Evolutionary conservation across 768 basidiomycete genomes (phyloP).

Genomic region (Rhodocollybia butyracea): DNA sequence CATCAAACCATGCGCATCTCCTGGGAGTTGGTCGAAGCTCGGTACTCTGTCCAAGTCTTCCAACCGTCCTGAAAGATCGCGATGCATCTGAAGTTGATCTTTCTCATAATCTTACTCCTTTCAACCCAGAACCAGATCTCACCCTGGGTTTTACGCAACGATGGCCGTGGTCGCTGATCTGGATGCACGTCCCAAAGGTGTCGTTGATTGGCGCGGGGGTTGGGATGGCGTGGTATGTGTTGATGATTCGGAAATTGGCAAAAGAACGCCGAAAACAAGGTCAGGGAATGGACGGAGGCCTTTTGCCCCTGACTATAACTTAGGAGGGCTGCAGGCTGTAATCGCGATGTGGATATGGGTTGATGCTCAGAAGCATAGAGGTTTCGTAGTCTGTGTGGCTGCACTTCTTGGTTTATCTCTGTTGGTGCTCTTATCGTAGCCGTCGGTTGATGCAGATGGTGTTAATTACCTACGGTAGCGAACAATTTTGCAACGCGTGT

Average conservation of each 20-base stretch:
- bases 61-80: conserved; percentile 31
- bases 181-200: conserved; percentile 39
- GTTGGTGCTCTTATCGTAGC: too few species aligned
- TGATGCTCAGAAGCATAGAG: conserved; percentile 11
- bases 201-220: conserved; percentile 64
- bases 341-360: conserved; percentile 49
- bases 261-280: not conserved
- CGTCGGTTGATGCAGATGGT: too few species aligned
- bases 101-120: not conserved
- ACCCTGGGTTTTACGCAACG: conserved; percentile 17
- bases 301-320: conserved; percentile 20
- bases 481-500: too few species aligned
- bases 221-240: conserved; percentile 63
- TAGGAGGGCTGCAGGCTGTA: conserved; percentile 35
- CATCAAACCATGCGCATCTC: conserved; percentile 59
- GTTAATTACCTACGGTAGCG: too few species aligned
- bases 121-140: conserved; percentile 3
- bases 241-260: conserved; percentile 54
- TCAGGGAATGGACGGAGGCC: not conserved
- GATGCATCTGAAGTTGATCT: conserved; percentile 13
- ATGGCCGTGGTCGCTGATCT: conserved; percentile 23
- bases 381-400: too few species aligned
- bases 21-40: conserved; percentile 75
- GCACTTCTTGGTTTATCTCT: too few species aligned
- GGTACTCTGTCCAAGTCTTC: conserved; percentile 59